These are phyloP conservation scores for Glycine tomentella DNA, from an alignment of 306 rosid genomes.

Conservation along the genomic window DNA sequence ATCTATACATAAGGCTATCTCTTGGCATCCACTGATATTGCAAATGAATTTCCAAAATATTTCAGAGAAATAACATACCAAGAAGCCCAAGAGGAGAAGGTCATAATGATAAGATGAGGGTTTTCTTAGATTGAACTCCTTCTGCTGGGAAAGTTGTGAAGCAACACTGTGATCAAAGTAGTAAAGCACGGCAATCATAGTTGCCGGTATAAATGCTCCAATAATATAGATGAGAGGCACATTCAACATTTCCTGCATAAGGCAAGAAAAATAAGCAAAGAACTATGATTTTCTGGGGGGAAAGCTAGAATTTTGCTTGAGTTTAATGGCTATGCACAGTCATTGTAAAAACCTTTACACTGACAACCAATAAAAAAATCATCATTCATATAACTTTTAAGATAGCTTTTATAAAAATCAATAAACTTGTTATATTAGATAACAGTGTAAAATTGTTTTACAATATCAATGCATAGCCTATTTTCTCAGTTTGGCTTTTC, in stretches of 20 bases:
- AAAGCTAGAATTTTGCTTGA: slow-evolving; percentile 18
- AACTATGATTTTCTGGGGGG: slow-evolving; percentile 4
- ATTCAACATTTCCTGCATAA: slow-evolving; percentile 79
- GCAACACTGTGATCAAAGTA: slow-evolving; percentile 93
- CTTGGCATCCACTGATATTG: background rate
- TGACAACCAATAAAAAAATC: too few species aligned
- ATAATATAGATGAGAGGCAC: slow-evolving; percentile 76
- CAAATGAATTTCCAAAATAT: slow-evolving; percentile 17
- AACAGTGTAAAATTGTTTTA: too few species aligned
- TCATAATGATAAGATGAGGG: slow-evolving; percentile 90
- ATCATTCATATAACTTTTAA: too few species aligned
- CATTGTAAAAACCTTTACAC: too few species aligned
- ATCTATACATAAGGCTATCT: background rate
- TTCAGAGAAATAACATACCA: slow-evolving; percentile 54
- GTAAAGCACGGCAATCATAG: slow-evolving; percentile 89
- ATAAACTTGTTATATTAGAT: too few species aligned
- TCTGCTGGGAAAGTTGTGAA: slow-evolving; percentile 87
- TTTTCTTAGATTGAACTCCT: slow-evolving; percentile 85
- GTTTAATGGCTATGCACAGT: too few species aligned
- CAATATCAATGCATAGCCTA: too few species aligned
- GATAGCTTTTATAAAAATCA: too few species aligned
- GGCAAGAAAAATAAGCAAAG: slow-evolving; percentile 39
- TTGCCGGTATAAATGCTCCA: slow-evolving; percentile 92
- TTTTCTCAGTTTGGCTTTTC: background rate
- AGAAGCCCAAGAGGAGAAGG: slow-evolving; percentile 84